These are phyloP conservation scores for Capsicum baccatum DNA, from an alignment of 257 asterid species.

Conservation along the genomic window DNA sequence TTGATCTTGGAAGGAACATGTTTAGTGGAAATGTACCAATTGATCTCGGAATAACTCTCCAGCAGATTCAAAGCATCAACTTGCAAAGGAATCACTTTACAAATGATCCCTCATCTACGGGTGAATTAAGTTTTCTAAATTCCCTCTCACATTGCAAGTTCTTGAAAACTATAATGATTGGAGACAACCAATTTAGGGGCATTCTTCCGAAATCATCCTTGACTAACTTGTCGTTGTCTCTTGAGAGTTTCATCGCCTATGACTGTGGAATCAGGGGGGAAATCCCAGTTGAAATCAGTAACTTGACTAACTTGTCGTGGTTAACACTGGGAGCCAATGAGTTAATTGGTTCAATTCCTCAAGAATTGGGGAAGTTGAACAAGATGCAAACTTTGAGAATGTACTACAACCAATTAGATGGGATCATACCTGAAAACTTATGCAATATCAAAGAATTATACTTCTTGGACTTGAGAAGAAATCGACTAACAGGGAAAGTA, in stretches of 20 bases:
- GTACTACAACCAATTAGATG: neutral
- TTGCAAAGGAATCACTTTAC: neutral
- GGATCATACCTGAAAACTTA: too few relatives aligned
- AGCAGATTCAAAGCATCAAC: neutral
- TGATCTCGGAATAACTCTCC: slow-evolving; percentile 28
- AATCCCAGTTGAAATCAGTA: slow-evolving; percentile 36
- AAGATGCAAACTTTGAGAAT: slow-evolving; percentile 26
- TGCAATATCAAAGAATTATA: too few relatives aligned
- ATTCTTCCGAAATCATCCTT: slow-evolving; percentile 28
- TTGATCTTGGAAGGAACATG: neutral
- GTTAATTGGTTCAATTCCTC: slow-evolving; percentile 28
- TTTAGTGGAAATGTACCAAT: slow-evolving; percentile 38
- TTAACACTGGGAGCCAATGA: slow-evolving; percentile 24
- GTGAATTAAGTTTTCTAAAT: slow-evolving; percentile 24
- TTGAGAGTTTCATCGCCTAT: neutral
- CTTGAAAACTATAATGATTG: neutral
- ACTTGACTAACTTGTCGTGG: slow-evolving; percentile 8
- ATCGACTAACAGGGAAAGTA: too few relatives aligned
- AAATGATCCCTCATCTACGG: slow-evolving; percentile 24
- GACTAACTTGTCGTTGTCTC: slow-evolving; percentile 21
- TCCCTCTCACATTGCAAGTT: slow-evolving; percentile 25
- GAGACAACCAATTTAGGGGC: slow-evolving; percentile 32
- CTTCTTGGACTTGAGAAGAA: too few relatives aligned
- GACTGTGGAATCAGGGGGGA: slow-evolving; percentile 23
- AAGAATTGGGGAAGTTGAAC: slow-evolving; percentile 17